Percentiles rank a stretch among this genome's conserved stretches.
Evolutionary conservation across 768 basidiomycete species (phyloP).

Genomic region (Boletus tylopilopsis): DNA sequence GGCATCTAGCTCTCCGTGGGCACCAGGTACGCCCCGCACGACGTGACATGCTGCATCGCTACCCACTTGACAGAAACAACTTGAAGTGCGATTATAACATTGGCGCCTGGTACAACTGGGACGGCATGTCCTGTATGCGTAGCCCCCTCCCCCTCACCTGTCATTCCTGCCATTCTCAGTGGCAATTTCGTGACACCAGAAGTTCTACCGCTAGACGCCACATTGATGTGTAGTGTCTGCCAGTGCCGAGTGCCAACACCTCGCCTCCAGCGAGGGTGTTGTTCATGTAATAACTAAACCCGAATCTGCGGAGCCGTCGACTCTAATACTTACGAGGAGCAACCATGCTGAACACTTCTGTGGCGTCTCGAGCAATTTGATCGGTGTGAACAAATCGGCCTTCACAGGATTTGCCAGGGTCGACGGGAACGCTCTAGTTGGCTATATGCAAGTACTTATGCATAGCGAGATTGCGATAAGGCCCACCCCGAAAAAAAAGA

Average conservation of each 20-base stretch:
- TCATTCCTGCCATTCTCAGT: too few species aligned
- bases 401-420: constrained; percentile 1
- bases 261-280: not conserved
- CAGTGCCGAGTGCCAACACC: too few species aligned
- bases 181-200: too few species aligned
- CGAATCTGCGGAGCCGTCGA: not conserved
- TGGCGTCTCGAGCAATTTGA: not conserved
- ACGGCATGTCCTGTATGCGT: too few species aligned
- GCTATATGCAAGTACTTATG: not conserved
- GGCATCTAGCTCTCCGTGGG: not conserved
- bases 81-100: too few species aligned
- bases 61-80: too few species aligned
- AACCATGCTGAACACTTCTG: not conserved
- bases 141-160: too few species aligned
- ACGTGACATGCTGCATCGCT: too few species aligned
- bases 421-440: not conserved
- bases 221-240: too few species aligned
- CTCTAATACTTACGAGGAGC: too few species aligned
- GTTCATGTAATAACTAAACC: not conserved
- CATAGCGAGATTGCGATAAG: not conserved
- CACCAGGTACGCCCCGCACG: constrained; percentile 1
- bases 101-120: too few species aligned
- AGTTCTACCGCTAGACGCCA: not conserved
- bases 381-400: not conserved
- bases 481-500: not conserved